phyloP scores from a whole-genome alignment of 1,284 basidiomycete species.

The Laetiporus sulphureus region DNA sequence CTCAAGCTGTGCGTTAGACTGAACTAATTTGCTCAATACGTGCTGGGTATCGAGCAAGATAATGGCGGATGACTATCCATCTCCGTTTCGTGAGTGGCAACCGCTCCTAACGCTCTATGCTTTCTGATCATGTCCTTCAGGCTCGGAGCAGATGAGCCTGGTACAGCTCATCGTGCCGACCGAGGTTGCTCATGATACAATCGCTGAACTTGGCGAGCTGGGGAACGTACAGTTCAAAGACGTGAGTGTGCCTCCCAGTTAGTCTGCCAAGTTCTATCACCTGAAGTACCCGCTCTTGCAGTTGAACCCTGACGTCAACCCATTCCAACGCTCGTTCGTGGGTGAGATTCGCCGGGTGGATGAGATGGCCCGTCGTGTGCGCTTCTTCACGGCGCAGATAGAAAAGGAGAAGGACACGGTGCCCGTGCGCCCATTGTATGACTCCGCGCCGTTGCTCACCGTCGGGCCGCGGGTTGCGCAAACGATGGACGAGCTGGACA shows the following conservation, averaged over 20 bases:
- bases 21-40: no score
- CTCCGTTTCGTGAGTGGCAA: slow-evolving; percentile 70
- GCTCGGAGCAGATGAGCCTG: slow-evolving; percentile 95
- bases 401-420: slow-evolving; percentile 79
- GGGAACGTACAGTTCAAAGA: slow-evolving; percentile 98
- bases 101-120: background rate
- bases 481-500: slow-evolving; percentile 90
- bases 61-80: slow-evolving; percentile 77
- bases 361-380: slow-evolving; percentile 92
- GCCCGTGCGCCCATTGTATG: slow-evolving; percentile 75
- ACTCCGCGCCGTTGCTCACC: slow-evolving; percentile 77
- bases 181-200: slow-evolving; percentile 96
- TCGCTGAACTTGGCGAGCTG: slow-evolving; percentile 91
- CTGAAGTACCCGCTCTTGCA: slow-evolving; percentile 25
- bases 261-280: slow-evolving; percentile 5
- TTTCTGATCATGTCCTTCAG: slow-evolving; percentile 34
- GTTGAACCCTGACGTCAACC: slow-evolving; percentile 93
- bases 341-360: slow-evolving; percentile 92
- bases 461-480: slow-evolving; percentile 89
- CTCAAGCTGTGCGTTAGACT: no score
- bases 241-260: slow-evolving; percentile 40
- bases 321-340: slow-evolving; percentile 98
- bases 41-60: background rate
- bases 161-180: slow-evolving; percentile 97
- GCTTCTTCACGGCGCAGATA: slow-evolving; percentile 88